Evolutionary conservation across 1,284 basidiomycete genomes (phyloP).

Genomic region (Phylloporus sp.): DNA sequence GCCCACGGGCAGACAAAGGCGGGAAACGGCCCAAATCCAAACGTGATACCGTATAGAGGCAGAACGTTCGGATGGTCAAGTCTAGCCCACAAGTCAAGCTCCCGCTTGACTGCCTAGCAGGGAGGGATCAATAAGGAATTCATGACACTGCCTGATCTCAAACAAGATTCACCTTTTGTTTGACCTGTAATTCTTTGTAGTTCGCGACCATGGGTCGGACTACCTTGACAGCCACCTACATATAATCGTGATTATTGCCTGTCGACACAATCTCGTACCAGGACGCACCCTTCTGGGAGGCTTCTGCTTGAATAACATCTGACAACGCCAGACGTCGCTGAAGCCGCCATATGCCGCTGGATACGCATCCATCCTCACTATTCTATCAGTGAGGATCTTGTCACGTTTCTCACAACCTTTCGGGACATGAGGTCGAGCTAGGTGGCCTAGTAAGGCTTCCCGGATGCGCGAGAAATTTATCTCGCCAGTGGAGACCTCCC

Average conservation of each 20-base stretch:
- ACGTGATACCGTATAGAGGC: slow-evolving; percentile 42
- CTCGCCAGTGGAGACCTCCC: slow-evolving; percentile 3
- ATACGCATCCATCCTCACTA: slow-evolving; percentile 17
- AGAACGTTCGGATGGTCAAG: slow-evolving; percentile 47
- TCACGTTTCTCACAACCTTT: neutral
- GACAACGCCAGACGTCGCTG: slow-evolving; percentile 32
- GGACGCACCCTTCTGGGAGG: slow-evolving; percentile 17
- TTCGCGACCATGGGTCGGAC: slow-evolving; percentile 39
- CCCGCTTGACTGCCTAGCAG: slow-evolving; percentile 42
- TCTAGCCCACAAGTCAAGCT: slow-evolving; percentile 46
- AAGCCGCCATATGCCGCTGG: slow-evolving; percentile 31
- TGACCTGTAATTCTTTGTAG: slow-evolving; percentile 37
- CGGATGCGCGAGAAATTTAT: neutral
- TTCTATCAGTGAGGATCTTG: slow-evolving; percentile 18
- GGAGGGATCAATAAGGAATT: neutral
- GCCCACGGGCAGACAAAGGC: slow-evolving; percentile 55
- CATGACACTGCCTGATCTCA: neutral
- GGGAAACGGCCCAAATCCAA: slow-evolving; percentile 44
- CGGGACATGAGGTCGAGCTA: neutral
- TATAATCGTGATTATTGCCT: slow-evolving; percentile 13
- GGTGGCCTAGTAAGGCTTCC: neutral
- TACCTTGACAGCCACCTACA: slow-evolving; percentile 51
- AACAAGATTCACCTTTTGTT: slow-evolving; percentile 30
- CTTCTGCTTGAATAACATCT: neutral
- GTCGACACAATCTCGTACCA: neutral